These are phyloP conservation scores for Heterobasidion annosum DNA, from an alignment of 1,284 basidiomycete genomes.

Conservation along the genomic window DNA sequence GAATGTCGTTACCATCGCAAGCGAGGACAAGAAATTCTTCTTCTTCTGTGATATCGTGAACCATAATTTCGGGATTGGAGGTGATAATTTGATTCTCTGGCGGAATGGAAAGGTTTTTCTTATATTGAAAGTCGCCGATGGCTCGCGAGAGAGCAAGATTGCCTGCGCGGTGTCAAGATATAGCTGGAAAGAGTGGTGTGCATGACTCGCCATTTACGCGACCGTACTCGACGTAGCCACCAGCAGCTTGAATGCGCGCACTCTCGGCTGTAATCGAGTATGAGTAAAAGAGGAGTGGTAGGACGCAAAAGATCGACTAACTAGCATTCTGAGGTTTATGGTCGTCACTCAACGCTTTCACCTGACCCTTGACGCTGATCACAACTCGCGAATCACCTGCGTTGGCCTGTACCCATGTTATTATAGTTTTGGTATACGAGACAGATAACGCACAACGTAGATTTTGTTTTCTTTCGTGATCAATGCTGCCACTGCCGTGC, in stretches of 20 bases:
- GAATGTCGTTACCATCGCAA: constrained; percentile 76
- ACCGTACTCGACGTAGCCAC: constrained; percentile 95
- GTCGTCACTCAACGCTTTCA: constrained; percentile 85
- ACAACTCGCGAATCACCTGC: constrained; percentile 96
- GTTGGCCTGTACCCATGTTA: constrained; percentile 65
- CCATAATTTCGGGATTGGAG: constrained; percentile 85
- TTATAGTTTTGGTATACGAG: background rate
- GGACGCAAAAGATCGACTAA: constrained; percentile 25
- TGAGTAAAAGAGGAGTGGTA: background rate
- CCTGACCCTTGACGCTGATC: constrained; percentile 80
- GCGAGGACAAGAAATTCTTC: constrained; percentile 97
- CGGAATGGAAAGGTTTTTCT: constrained; percentile 78
- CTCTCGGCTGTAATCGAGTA: constrained; percentile 57
- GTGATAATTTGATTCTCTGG: constrained; percentile 96
- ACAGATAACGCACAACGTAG: constrained; percentile 53
- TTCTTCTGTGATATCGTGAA: constrained; percentile 75
- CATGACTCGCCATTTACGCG: constrained; percentile 82
- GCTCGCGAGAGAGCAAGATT: constrained; percentile 95
- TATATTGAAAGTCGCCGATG: constrained; percentile 98
- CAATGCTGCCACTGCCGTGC: constrained; percentile 89
- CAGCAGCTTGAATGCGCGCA: constrained; percentile 84
- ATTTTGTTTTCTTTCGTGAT: constrained; percentile 75
- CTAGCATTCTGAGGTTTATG: constrained; percentile 92
- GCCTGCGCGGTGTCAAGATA: constrained; percentile 41
- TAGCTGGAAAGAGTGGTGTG: background rate